Evolutionary conservation across 106 monocot species (phyloP).

Genomic region (Dendrobium catenatum): DNA sequence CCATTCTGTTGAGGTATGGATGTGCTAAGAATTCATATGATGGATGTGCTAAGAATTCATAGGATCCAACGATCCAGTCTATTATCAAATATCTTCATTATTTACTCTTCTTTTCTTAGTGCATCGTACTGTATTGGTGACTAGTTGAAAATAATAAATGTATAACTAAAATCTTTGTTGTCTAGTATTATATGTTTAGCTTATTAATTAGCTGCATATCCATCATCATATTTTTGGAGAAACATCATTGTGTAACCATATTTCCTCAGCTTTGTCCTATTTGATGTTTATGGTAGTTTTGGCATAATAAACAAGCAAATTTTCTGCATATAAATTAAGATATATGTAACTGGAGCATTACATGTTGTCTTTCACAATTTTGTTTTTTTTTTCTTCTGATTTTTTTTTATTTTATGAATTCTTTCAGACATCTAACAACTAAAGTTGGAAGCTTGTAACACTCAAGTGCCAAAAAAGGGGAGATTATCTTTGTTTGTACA

Average conservation of each 20-base stretch:
- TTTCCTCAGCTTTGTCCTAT: neutral
- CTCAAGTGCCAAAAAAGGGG: too few relatives aligned
- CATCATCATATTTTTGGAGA: neutral
- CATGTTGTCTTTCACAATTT: too few relatives aligned
- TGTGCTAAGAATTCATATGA: neutral
- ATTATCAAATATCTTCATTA: neutral
- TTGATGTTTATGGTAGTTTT: neutral
- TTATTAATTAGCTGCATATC: neutral
- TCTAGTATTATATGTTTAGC: neutral
- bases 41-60: neutral
- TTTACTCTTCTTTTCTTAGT: neutral
- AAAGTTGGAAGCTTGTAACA: too few relatives aligned
- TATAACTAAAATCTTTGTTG: neutral
- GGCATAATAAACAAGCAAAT: neutral
- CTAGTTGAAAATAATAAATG: neutral
- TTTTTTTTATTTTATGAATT: too few relatives aligned
- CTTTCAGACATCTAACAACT: too few relatives aligned
- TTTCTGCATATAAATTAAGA: neutral
- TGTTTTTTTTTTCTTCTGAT: too few relatives aligned
- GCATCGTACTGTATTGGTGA: neutral
- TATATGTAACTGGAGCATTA: neutral
- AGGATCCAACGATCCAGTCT: neutral
- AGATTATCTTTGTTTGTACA: neutral
- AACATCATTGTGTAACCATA: neutral
- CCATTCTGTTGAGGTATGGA: neutral